Evolutionary conservation across 768 basidiomycete genomes (phyloP).

Genomic region (Agaricus sinodeliciosus): DNA sequence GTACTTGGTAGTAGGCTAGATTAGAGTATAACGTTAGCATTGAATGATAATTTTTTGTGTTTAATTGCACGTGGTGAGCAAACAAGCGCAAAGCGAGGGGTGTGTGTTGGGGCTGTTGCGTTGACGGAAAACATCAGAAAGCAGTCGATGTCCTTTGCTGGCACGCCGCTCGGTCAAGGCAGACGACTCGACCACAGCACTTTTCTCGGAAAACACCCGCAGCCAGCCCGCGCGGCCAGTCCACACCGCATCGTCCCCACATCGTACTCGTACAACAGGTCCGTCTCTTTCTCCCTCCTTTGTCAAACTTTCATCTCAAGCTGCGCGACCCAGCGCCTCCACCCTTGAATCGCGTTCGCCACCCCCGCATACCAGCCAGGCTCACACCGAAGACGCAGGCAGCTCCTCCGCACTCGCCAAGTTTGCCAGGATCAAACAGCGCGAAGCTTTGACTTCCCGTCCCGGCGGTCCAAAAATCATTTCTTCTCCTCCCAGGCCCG

Average conservation of each 20-base stretch:
- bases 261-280: slow-evolving; percentile 68
- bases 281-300: slow-evolving; percentile 19
- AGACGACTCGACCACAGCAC: slow-evolving; percentile 79
- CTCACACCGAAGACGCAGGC: slow-evolving; percentile 28
- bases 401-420: slow-evolving; percentile 35
- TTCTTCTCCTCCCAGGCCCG: slow-evolving; percentile 48
- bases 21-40: too few species aligned
- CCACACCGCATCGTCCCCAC: slow-evolving; percentile 39
- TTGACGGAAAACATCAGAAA: slow-evolving; percentile 9
- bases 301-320: slow-evolving; percentile 10
- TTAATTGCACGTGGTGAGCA: too few species aligned
- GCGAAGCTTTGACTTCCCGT: slow-evolving; percentile 26
- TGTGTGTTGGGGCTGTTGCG: not conserved
- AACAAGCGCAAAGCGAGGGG: too few species aligned
- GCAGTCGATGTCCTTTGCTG: slow-evolving; percentile 69
- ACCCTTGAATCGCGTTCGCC: slow-evolving; percentile 49
- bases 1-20: not conserved
- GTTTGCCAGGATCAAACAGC: slow-evolving; percentile 38
- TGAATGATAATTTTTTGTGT: too few species aligned
- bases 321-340: slow-evolving; percentile 40
- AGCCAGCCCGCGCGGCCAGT: slow-evolving; percentile 28
- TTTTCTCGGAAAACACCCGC: slow-evolving; percentile 60
- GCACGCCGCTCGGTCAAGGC: slow-evolving; percentile 78
- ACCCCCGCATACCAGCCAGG: slow-evolving; percentile 25
- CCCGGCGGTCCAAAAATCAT: slow-evolving; percentile 36